A percentile compares a stretch with the other conserved stretches of the same genome.
These are phyloP conservation scores for Rosa hybrid DNA, from an alignment of 331 rosid genomes.

Conservation along the genomic window DNA sequence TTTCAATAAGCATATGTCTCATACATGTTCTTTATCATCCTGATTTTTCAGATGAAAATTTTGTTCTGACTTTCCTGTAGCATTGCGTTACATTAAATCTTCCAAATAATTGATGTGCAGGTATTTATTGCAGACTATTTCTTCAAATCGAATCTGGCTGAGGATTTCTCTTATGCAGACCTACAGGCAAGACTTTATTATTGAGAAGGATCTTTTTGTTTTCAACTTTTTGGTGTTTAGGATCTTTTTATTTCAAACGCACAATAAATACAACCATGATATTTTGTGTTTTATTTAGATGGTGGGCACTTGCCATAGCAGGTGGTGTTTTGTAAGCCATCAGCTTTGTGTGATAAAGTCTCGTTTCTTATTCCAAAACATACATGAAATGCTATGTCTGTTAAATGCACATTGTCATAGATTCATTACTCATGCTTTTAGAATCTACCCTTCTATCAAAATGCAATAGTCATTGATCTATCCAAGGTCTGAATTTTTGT, in stretches of 20 bases:
- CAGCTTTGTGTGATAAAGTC: neutral
- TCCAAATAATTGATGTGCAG: slow-evolving; percentile 46
- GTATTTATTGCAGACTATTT: slow-evolving; percentile 80
- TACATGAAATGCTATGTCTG: neutral
- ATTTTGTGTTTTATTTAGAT: slow-evolving; percentile 7
- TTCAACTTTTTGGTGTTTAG: neutral
- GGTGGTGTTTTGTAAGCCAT: neutral
- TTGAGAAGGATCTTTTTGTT: slow-evolving; percentile 8
- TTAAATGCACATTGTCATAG: neutral
- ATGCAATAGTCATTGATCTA: neutral
- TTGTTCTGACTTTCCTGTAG: neutral
- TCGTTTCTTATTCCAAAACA: neutral
- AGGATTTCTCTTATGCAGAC: slow-evolving; percentile 74
- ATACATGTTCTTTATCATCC: neutral
- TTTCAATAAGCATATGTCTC: neutral
- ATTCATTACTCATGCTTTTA: neutral
- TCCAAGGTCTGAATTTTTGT: slow-evolving; percentile 7
- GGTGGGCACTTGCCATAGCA: neutral
- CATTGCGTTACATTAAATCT: slow-evolving; percentile 9
- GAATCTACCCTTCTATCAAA: neutral
- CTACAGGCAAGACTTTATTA: slow-evolving; percentile 52
- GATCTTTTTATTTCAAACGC: slow-evolving; percentile 14
- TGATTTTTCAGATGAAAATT: neutral
- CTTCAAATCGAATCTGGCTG: slow-evolving; percentile 73
- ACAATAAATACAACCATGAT: neutral